A percentile compares a stretch with the other conserved stretches of the same genome.
Conservation (phyloP, 306 rosid species). For the Fagus sylvatica region DNA sequence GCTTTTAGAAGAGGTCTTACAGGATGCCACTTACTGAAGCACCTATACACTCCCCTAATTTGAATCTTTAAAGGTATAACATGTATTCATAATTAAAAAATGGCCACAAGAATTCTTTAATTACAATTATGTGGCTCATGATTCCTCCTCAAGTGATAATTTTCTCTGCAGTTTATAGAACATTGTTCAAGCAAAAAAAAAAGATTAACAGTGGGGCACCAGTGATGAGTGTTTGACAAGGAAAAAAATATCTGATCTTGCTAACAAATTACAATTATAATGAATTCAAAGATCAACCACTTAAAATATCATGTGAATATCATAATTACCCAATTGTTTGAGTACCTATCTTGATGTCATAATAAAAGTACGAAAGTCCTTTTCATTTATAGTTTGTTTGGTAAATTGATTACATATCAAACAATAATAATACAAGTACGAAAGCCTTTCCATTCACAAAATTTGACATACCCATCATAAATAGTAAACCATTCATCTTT, state of each 20-base stretch:
- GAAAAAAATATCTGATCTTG: background rate
- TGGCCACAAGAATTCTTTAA: background rate
- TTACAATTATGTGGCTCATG: background rate
- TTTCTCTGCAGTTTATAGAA: background rate
- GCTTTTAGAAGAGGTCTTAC: background rate
- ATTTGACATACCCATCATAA: background rate
- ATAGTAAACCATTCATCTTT: background rate
- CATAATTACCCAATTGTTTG: background rate
- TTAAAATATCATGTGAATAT: background rate
- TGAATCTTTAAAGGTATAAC: background rate
- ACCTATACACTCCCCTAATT: background rate
- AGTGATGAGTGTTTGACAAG: background rate
- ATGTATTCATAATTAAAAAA: background rate
- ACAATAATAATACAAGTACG: no score
- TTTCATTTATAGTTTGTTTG: no score
- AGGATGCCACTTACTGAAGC: background rate
- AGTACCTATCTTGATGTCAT: background rate
- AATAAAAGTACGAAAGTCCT: no score
- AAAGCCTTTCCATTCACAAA: background rate
- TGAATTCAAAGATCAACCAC: background rate
- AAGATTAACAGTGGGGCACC: background rate
- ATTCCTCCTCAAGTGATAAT: background rate
- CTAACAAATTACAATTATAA: background rate
- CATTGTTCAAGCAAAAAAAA: background rate
- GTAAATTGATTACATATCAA: no score